A percentile compares a stretch with the other conserved stretches of the same genome.
These are phyloP conservation scores for Chaetomiaceae sp. DNA, from an alignment of 2,329 filamentous ascomycete genomes.

Conservation along the genomic window DNA sequence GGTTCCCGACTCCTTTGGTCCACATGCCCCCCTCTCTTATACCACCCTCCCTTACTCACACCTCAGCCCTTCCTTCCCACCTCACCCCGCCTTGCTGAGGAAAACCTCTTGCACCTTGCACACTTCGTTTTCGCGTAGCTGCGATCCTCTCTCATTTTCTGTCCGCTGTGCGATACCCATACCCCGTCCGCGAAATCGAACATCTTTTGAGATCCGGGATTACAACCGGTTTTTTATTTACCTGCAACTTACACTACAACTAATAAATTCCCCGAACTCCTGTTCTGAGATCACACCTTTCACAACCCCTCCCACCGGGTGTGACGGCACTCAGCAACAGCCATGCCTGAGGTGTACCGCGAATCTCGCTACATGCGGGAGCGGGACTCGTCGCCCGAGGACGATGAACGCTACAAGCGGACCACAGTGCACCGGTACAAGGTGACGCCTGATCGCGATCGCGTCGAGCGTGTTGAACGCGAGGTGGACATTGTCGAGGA, in stretches of 20 bases:
- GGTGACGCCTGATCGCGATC: slow-evolving; percentile 38
- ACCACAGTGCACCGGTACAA: slow-evolving; percentile 52
- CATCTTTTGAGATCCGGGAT: not conserved
- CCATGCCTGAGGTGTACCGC: slow-evolving; percentile 32
- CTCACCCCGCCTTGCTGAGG: slow-evolving; percentile 15
- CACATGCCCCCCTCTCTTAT: slow-evolving; percentile 17
- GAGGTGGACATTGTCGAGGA: slow-evolving; percentile 41
- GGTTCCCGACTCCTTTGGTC: slow-evolving; percentile 8
- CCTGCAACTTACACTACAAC: not conserved
- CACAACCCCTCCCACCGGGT: slow-evolving; percentile 4
- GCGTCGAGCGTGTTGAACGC: slow-evolving; percentile 37
- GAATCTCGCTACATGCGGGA: slow-evolving; percentile 33
- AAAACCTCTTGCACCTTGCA: slow-evolving; percentile 1
- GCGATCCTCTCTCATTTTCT: not conserved
- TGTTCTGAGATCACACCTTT: not conserved
- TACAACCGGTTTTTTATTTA: not conserved
- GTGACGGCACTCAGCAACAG: slow-evolving; percentile 14
- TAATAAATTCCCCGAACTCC: no score
- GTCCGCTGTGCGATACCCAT: slow-evolving; percentile 8
- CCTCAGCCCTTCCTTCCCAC: slow-evolving; percentile 9
- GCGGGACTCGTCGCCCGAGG: slow-evolving; percentile 33
- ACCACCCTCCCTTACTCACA: slow-evolving; percentile 14
- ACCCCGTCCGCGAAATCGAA: slow-evolving; percentile 5
- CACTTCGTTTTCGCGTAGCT: slow-evolving; percentile 3
- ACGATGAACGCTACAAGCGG: slow-evolving; percentile 42